phyloP scores from a whole-genome alignment of 2,329 filamentous ascomycete species.

The Mycocentrospora acerina region DNA sequence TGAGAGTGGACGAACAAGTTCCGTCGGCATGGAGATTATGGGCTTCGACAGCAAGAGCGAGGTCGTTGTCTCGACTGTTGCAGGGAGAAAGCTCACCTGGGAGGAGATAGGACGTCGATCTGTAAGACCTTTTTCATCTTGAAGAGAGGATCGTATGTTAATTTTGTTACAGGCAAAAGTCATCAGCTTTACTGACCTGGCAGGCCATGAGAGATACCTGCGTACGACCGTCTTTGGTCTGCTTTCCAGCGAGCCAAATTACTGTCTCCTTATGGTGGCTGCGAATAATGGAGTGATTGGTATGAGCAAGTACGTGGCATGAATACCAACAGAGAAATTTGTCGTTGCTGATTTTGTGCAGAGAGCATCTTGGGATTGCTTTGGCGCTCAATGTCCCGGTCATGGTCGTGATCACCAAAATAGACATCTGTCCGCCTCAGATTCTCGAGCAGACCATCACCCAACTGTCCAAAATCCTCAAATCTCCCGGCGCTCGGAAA shows the following conservation, averaged over 20 bases:
- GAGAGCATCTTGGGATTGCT: slow-evolving; percentile 91
- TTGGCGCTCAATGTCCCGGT: slow-evolving; percentile 93
- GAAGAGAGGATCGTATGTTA: slow-evolving; percentile 4
- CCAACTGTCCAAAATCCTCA: slow-evolving; percentile 89
- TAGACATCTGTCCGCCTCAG: slow-evolving; percentile 95
- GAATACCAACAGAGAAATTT: not conserved
- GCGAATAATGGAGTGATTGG: slow-evolving; percentile 96
- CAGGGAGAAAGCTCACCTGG: slow-evolving; percentile 88
- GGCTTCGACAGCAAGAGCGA: slow-evolving; percentile 88
- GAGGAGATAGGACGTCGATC: slow-evolving; percentile 95
- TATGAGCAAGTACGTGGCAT: slow-evolving; percentile 71
- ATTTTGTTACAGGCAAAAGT: slow-evolving; percentile 70
- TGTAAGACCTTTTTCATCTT: slow-evolving; percentile 39
- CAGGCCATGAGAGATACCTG: slow-evolving; percentile 92
- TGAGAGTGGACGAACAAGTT: slow-evolving; percentile 91
- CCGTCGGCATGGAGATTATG: slow-evolving; percentile 96
- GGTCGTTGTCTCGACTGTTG: slow-evolving; percentile 76
- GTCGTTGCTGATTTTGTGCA: slow-evolving; percentile 18
- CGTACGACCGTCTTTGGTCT: slow-evolving; percentile 96
- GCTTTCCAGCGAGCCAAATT: slow-evolving; percentile 91
- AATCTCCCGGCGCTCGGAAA: slow-evolving; percentile 89
- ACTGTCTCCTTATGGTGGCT: slow-evolving; percentile 96
- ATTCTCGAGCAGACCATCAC: slow-evolving; percentile 91
- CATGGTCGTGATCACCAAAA: slow-evolving; percentile 97
- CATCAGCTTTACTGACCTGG: slow-evolving; percentile 92